Evolutionary conservation across 2,329 filamentous ascomycete species (phyloP), one percentile per base, ranked within the genome.

Genomic region (Chaetomiaceae sp.): DNA sequence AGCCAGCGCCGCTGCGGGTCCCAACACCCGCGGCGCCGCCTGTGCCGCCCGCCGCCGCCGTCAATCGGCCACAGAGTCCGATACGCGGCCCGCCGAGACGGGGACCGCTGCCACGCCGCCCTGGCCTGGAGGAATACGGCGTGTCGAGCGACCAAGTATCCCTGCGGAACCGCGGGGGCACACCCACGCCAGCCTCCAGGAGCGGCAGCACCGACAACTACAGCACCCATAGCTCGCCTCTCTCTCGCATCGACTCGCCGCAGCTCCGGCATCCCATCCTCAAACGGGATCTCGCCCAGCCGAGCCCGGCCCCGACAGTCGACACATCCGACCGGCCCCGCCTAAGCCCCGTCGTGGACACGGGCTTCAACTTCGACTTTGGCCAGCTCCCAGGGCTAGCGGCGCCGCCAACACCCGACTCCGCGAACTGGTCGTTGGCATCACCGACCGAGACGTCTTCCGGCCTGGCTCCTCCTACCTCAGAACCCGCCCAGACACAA

Each of bases 341-440:
- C 4, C 56, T 56, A 1, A 61, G 43, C 47, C 58, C 56, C 1
- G 37, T 58, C 6, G 42, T 62, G 29, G 56, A 61, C 31, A 55
- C 57, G 2, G 61, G 62, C 29, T 64, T 64, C 58, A 61, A 63
- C 19, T 64, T 64, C 37, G 61, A 63, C 54, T 63, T 64, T 45
- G 57, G 55, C 36, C 46, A 20, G n/a, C 39, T 2, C 23, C 43
- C 57, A 8, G 39, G 37, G 17, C 22, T 31, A 34, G 50, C 22
- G 19, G 58, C 52, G 1, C 62, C 61, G 1, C 59, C 60, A 0
- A 63, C 61, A 2, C 56, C 61, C 3, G 61, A 59, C 39, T 61
- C 63, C 4, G 53, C 58, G 3, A 61, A 37, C 25, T 64, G 59
- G 61, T 57, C 59, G 5, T 27, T 61, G 20, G 38, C 43, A 11